These are phyloP conservation scores for Helianthus annuus DNA, from an alignment of 129 eudicot genomes.

Conservation along the genomic window HanXRQr2.0-SUNRISE NC_035440.2:23703831-23704330, in stretches of 20 bases:
- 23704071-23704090: not conserved
- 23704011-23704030: conserved; percentile 84
- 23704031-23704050: conserved; percentile 69
- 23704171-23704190: not conserved
- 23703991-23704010: conserved; percentile 92
- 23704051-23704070: not conserved
- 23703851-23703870: conserved; percentile 87
- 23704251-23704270: conserved; percentile 27
- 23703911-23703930: too few species aligned
- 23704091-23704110: not conserved
- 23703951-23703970: conserved; percentile 81
- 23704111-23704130: not conserved
- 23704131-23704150: conserved; percentile 3
- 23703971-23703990: conserved; percentile 94
- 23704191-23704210: conserved; percentile 1
- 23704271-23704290: conserved; percentile 44
- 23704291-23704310: conserved; percentile 67
- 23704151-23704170: not conserved
- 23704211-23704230: not conserved
- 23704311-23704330: conserved; percentile 43
- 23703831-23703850: conserved; percentile 86
- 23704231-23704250: not conserved
- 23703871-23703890: not conserved
- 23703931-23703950: too few species aligned
- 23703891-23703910: not conserved